Evolutionary conservation across 768 basidiomycete species (phyloP).

Genomic region (Daedaleopsis sinensis): DNA sequence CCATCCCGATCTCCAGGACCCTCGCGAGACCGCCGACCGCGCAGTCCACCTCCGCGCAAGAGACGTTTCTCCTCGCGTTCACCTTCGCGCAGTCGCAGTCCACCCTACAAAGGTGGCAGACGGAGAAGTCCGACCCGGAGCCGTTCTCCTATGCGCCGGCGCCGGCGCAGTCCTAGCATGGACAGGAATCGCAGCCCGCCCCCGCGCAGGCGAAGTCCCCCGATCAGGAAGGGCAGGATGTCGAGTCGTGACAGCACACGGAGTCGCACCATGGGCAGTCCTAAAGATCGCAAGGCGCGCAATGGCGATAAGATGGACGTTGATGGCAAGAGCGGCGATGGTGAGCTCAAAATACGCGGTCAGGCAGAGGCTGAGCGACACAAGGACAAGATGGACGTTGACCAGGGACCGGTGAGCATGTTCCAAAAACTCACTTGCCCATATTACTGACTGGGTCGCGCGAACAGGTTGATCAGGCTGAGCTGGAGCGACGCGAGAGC

Average conservation of each 20-base stretch:
- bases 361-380: constrained; percentile 59
- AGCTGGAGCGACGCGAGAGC: constrained; percentile 71
- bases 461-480: constrained; percentile 32
- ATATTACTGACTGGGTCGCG: background rate
- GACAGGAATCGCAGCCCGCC: constrained; percentile 45
- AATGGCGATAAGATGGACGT: constrained; percentile 26
- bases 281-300: constrained; percentile 7
- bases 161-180: constrained; percentile 41
- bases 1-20: constrained; percentile 54
- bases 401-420: background rate
- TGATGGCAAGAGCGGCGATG: constrained; percentile 28
- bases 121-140: constrained; percentile 29
- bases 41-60: constrained; percentile 52
- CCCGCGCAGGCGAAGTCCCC: constrained; percentile 23
- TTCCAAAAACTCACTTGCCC: background rate
- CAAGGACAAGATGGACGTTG: constrained; percentile 56
- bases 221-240: constrained; percentile 15
- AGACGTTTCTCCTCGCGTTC: constrained; percentile 35
- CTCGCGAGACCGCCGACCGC: constrained; percentile 41
- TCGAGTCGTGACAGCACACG: constrained; percentile 22
- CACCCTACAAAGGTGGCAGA: constrained; percentile 23
- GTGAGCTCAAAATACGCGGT: constrained; percentile 77
- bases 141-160: constrained; percentile 38
- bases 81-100: constrained; percentile 21
- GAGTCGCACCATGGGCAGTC: constrained; percentile 23